Percentiles rank a stretch among this genome's conserved stretches.
Evolutionary conservation across 148 eudicot species (phyloP).

Genomic region (Selenicereus undatus): DNA sequence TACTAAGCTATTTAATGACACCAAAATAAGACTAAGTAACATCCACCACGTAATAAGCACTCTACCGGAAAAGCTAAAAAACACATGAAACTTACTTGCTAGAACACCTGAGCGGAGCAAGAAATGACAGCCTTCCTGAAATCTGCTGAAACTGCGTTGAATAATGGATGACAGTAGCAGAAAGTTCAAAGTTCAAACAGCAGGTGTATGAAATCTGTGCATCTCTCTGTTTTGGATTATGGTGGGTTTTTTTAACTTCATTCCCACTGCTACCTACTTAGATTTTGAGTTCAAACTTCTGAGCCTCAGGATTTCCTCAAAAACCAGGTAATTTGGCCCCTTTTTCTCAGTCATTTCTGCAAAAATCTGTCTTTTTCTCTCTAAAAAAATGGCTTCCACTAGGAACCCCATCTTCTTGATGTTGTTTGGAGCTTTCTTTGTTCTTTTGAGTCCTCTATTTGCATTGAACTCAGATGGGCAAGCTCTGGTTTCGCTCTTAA

Average conservation of each 20-base stretch:
- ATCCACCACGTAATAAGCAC: neutral
- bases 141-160: conserved; percentile 7
- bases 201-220: neutral
- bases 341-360: conserved; percentile 1
- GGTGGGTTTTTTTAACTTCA: neutral
- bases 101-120: too few species aligned
- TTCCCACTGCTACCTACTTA: neutral
- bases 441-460: conserved; percentile 16
- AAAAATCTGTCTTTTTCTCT: neutral
- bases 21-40: neutral
- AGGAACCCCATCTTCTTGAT: conserved; percentile 14
- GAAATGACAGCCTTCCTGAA: neutral
- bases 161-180: neutral
- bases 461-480: conserved; percentile 57
- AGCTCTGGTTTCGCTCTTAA: conserved; percentile 47
- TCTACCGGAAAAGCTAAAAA: neutral
- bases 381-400: conserved; percentile 7
- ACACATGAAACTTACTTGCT: conserved; percentile 3
- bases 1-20: neutral
- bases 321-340: conserved; percentile 16
- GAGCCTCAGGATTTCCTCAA: conserved; percentile 10
- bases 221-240: too few species aligned
- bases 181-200: neutral
- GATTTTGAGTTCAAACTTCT: neutral
- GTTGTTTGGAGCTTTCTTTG: conserved; percentile 11